Base-by-base conservation (phyloP, 345 rosid species). In the Aquilaria yunnanensis region DNA sequence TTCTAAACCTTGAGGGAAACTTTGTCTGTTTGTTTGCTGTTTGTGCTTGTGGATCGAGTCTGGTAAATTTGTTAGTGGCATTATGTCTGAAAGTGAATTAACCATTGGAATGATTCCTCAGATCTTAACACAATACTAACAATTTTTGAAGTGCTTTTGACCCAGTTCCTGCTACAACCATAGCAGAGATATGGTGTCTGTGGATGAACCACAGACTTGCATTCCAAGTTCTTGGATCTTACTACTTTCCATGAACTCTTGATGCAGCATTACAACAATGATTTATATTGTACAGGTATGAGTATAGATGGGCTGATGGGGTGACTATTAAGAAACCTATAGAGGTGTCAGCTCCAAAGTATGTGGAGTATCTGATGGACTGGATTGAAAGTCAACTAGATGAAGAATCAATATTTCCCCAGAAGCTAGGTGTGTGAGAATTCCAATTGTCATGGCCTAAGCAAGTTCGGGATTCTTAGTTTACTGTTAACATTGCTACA, bases 281-380 rank as follows among this genome's bases (percentile, higher is more conserved):
- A 32, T 52, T 53, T 7, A 34, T 57, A 16, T 23, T 2, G 57
- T 62, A 56, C 70, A 86, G 92, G 55, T 86, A 86, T 3, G 89
- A 82, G 70, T 86, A 86, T 67, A 78, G 87, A 74, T 82, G 93
- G 93, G 89, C 93, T 0, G 93, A 86, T 70, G 93, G 93, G 16
- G 84, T 84, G 14, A 63, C 70, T 14, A 72, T 86, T n/a, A 86
- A 84, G 82, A 84, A 80, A 63, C 93, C 93, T 3, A 80, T 84
- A 6, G 83, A 84, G 73, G 93, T 86, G 30, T 86, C 93, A 46
- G 93, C 93, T 75, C 89, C 93, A 2, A 83, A 82, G 47, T 84
- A 86, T 31, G 93, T 80, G 0, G 93, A 86, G 41, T 82, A 79
- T 73, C 67, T 84, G 70, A 86, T 86, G 89, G 87, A 86, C 57